phyloP scores from a whole-genome alignment of 202 grass and related monocot species.

The Thinopyrum obtusiflorum region DNA sequence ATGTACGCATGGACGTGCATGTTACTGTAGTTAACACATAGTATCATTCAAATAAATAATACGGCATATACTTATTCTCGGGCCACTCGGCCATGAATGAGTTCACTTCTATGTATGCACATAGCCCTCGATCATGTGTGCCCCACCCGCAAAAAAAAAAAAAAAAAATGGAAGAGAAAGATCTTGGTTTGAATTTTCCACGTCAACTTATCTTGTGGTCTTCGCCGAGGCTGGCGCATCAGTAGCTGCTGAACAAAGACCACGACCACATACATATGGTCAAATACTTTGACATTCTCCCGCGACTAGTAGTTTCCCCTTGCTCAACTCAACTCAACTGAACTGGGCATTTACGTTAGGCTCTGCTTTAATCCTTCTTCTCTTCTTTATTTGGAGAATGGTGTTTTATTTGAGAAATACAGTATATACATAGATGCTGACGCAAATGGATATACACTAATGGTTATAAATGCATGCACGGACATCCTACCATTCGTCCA shows the following conservation, averaged over 20 bases:
- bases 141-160: not conserved
- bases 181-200: not conserved
- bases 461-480: too few relatives aligned
- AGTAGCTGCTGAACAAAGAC: not conserved
- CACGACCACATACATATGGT: not conserved
- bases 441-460: too few relatives aligned
- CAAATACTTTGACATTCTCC: conserved; percentile 10
- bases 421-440: too few relatives aligned
- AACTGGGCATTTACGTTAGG: not conserved
- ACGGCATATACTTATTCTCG: not conserved
- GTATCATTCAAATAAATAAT: not conserved
- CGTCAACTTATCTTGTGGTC: not conserved
- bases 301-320: not conserved
- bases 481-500: too few relatives aligned
- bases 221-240: not conserved
- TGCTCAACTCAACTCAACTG: not conserved
- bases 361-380: too few relatives aligned
- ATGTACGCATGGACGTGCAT: not conserved
- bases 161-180: too few relatives aligned
- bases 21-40: too few relatives aligned
- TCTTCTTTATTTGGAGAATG: too few relatives aligned
- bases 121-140: not conserved
- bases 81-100: not conserved
- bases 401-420: too few relatives aligned
- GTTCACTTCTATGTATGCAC: not conserved